Evolutionary conservation across 2,329 filamentous ascomycete species (phyloP), one percentile per base, ranked within the genome.

Genomic region (Fusarium buxicola): DNA sequence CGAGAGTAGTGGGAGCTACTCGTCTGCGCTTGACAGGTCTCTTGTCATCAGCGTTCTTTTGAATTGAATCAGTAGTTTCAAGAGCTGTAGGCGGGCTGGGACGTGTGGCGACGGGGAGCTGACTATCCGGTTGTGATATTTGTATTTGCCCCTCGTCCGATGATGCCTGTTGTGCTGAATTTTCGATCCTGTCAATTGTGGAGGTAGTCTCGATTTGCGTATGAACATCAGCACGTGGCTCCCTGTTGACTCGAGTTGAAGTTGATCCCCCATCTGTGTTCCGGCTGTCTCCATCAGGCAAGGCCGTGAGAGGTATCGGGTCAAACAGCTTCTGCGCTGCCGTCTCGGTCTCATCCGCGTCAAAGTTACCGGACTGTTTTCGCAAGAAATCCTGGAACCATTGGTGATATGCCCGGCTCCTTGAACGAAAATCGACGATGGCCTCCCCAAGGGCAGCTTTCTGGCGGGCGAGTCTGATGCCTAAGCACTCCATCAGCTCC

Each of bases 381-480:
- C 60, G 69, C 25, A 40, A 45, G 32, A 67, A 68, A 7, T 67
- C 58, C 35, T 65, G 39, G 48, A 67, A 67, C 75, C 75, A 76
- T 11, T 50, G 53, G 15, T 67, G 70, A 55, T 86, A 90, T 31
- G 76, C 78, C 2, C 62, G 65, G 47, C 89, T 91, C 40, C 71
- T 76, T 27, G 70, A 69, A 35, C 82, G 84, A 6, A 94, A 80
- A 28, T 81, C 77, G 3, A 78, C 67, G 52, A 94, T 85, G 9
- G 86, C 86, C 57, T 82, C 78, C 12, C 81, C 77, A 3, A 95
- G 74, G 2, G 82, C 83, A 39, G 80, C 78, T 55, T 86, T 84
- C 60, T 89, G 85, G 3, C 84, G 85, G 16, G 87, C 74, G 5
- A 82, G 80, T 34, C 74, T 82, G 51, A 94, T 77, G 2, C 81